Percentiles rank a stretch among this genome's conserved stretches.
Conservation (phyloP, 805 yeast species). For the Lipomyces mesembrius region DNA sequence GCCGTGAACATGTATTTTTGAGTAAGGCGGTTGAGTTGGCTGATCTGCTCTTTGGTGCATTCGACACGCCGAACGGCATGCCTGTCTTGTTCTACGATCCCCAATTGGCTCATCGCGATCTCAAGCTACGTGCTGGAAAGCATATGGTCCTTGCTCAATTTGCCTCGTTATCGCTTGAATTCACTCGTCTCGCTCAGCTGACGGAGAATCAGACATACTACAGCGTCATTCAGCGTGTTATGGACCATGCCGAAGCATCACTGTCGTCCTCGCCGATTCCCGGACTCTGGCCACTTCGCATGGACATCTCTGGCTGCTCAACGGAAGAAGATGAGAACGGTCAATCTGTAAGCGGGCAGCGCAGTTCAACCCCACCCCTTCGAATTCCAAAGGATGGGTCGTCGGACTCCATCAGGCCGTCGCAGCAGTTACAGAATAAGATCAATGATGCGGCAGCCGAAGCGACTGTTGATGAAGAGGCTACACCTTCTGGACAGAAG, state of each 20-base stretch:
- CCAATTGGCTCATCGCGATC: slow-evolving; percentile 40
- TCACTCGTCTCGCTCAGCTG: slow-evolving; percentile 57
- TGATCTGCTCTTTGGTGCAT: slow-evolving; percentile 56
- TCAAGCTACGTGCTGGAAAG: slow-evolving; percentile 42
- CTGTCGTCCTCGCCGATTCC: slow-evolving; percentile 46
- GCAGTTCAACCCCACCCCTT: not conserved
- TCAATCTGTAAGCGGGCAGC: not conserved
- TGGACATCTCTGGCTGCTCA: slow-evolving; percentile 60
- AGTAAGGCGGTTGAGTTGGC: slow-evolving; percentile 54
- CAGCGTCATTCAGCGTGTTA: slow-evolving; percentile 54
- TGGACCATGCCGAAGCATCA: slow-evolving; percentile 48
- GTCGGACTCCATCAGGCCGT: slow-evolving; percentile 6
- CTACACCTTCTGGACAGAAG: slow-evolving; percentile 3
- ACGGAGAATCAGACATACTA: slow-evolving; percentile 56
- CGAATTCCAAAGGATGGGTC: not conserved
- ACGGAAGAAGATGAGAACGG: slow-evolving; percentile 33
- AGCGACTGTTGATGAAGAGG: not conserved
- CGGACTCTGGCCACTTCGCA: slow-evolving; percentile 51
- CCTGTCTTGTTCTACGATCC: slow-evolving; percentile 56
- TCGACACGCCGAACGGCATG: slow-evolving; percentile 63
- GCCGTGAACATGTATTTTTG: slow-evolving; percentile 45
- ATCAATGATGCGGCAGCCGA: slow-evolving; percentile 11
- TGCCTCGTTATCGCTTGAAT: slow-evolving; percentile 58
- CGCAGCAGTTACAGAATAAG: slow-evolving; percentile 15
- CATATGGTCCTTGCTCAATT: slow-evolving; percentile 52